A percentile compares a stretch with the other conserved stretches of the same genome.
phyloP scores from a whole-genome alignment of 305 asterid species.

The Fraxinus xanthoxyloides region DNA sequence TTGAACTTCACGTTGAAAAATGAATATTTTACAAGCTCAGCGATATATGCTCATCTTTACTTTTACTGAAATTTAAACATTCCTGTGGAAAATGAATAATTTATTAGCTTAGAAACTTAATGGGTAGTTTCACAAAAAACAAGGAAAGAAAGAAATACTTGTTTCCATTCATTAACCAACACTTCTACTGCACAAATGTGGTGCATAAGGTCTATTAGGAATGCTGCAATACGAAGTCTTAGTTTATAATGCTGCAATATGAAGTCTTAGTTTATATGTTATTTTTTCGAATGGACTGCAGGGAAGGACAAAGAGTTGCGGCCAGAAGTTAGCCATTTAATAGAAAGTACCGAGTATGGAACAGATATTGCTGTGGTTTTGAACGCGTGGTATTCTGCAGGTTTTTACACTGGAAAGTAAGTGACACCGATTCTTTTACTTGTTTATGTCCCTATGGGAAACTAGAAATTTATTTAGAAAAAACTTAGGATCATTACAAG shows the following conservation, averaged over 20 bases:
- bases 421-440: slow-evolving; percentile 19
- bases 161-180: background rate
- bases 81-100: background rate
- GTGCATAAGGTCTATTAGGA: background rate
- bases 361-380: slow-evolving; percentile 61
- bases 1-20: background rate
- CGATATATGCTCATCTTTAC: background rate
- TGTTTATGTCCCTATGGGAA: background rate
- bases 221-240: background rate
- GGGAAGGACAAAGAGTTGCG: slow-evolving; percentile 34
- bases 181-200: background rate
- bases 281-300: slow-evolving; percentile 27
- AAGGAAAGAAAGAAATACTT: background rate
- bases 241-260: background rate
- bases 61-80: background rate
- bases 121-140: background rate
- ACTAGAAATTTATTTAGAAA: background rate
- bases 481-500: background rate
- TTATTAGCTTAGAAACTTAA: background rate
- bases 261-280: background rate
- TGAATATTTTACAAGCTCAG: background rate
- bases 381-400: slow-evolving; percentile 79
- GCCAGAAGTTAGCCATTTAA: slow-evolving; percentile 18
- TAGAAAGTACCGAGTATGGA: slow-evolving; percentile 33
- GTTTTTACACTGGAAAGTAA: slow-evolving; percentile 81